A percentile compares a stretch with the other conserved stretches of the same genome.
phyloP scores from a whole-genome alignment of 306 rosid genomes.

The Canavalia gladiata region DNA sequence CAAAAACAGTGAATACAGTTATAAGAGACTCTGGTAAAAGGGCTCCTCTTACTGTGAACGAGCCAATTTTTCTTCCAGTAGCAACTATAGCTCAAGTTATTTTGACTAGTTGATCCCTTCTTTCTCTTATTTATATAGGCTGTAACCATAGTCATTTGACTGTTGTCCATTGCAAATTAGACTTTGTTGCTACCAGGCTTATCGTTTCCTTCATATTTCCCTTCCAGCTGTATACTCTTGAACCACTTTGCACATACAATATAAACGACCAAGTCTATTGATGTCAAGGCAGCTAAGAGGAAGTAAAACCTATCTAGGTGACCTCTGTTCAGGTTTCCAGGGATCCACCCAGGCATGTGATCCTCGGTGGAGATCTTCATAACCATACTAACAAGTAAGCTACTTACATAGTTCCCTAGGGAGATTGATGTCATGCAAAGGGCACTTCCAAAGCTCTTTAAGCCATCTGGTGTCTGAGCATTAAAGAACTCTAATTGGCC shows the following conservation, averaged over 20 bases:
- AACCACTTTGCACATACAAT: slow-evolving; percentile 67
- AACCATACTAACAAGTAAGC: slow-evolving; percentile 65
- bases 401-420: slow-evolving; percentile 75
- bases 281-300: slow-evolving; percentile 66
- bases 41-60: slow-evolving; percentile 45
- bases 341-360: slow-evolving; percentile 73
- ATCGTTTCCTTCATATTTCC: slow-evolving; percentile 58
- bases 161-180: slow-evolving; percentile 48
- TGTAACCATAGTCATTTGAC: slow-evolving; percentile 51
- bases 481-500: slow-evolving; percentile 82
- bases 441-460: slow-evolving; percentile 83
- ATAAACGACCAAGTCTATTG: slow-evolving; percentile 59
- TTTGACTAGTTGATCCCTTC: slow-evolving; percentile 51
- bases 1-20: slow-evolving; percentile 30
- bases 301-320: slow-evolving; percentile 78
- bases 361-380: slow-evolving; percentile 63
- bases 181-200: slow-evolving; percentile 62
- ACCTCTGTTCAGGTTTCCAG: slow-evolving; percentile 68
- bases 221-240: slow-evolving; percentile 65
- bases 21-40: slow-evolving; percentile 51
- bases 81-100: slow-evolving; percentile 17
- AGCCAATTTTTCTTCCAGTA: slow-evolving; percentile 28
- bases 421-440: slow-evolving; percentile 85
- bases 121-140: slow-evolving; percentile 60
- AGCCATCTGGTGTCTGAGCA: slow-evolving; percentile 82